Evolutionary conservation across 306 rosid species (phyloP).

Genomic region (Trifolium subterraneum): DNA sequence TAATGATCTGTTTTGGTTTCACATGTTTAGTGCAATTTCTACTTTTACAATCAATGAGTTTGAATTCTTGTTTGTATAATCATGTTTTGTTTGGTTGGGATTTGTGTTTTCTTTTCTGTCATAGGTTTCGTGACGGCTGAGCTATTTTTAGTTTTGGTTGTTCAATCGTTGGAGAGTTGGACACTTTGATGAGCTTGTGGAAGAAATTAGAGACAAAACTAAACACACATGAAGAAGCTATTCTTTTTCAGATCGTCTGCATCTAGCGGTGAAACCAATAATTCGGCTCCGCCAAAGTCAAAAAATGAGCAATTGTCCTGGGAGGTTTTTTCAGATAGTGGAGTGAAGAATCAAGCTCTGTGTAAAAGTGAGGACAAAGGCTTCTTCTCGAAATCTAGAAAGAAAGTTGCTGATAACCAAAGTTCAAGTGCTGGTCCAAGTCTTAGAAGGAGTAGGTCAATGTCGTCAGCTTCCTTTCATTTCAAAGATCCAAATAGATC

Average conservation of each 20-base stretch:
- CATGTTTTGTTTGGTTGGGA: constrained; percentile 20
- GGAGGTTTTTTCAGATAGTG: constrained; percentile 63
- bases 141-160: constrained; percentile 39
- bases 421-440: constrained; percentile 57
- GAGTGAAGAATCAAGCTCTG: constrained; percentile 45
- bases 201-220: constrained; percentile 40
- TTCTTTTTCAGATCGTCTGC: constrained; percentile 83
- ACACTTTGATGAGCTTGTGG: constrained; percentile 45
- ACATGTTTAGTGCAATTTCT: constrained; percentile 38
- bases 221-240: constrained; percentile 74
- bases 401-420: constrained; percentile 56
- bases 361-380: constrained; percentile 51
- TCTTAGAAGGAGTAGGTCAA: constrained; percentile 88
- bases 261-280: constrained; percentile 60
- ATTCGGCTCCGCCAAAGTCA: constrained; percentile 54
- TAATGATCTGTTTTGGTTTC: constrained; percentile 30
- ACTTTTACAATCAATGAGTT: not conserved
- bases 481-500: constrained; percentile 66
- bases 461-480: constrained; percentile 75
- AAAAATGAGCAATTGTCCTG: constrained; percentile 53
- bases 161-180: constrained; percentile 31
- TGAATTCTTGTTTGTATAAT: constrained; percentile 21
- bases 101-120: constrained; percentile 27
- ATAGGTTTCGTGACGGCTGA: constrained; percentile 45
- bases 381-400: constrained; percentile 63